phyloP scores from a whole-genome alignment of 352 stramenopile genomes.

The Globisporangium abappressorium region DNA sequence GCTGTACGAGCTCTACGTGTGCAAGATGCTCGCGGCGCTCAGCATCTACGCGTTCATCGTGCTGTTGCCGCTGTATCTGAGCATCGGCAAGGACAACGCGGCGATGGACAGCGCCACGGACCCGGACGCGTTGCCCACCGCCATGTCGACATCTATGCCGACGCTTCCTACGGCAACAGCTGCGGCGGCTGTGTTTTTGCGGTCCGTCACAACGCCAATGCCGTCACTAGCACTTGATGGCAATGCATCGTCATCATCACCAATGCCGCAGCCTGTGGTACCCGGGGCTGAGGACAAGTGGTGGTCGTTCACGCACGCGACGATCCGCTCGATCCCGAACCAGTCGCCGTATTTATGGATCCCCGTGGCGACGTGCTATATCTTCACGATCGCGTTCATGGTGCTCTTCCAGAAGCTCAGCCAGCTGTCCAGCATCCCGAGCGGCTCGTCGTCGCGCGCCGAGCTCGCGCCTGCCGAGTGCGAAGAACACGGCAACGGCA shows the following conservation, averaged over 20 bases:
- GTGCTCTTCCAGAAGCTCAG: conserved; percentile 72
- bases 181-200: not conserved
- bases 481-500: not conserved
- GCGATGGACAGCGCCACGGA: conserved; percentile 6
- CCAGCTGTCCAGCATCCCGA: conserved; percentile 56
- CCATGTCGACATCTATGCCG: conserved; percentile 12
- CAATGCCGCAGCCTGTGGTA: conserved; percentile 4
- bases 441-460: conserved; percentile 16
- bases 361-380: conserved; percentile 65
- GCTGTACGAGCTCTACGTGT: conserved; percentile 79
- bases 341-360: conserved; percentile 79
- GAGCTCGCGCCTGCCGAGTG: not conserved
- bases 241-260: not conserved
- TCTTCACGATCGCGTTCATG: conserved; percentile 73
- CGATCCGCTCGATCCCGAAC: conserved; percentile 75
- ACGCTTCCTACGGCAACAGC: conserved; percentile 6
- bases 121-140: not conserved
- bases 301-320: conserved; percentile 80
- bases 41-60: conserved; percentile 64
- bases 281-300: conserved; percentile 36
- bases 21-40: conserved; percentile 55
- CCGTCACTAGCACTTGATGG: conserved; percentile 11
- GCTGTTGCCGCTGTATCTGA: conserved; percentile 72
- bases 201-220: conserved; percentile 12
- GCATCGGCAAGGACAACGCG: conserved; percentile 39